These are phyloP conservation scores for Solanum ahanhuiri DNA, from an alignment of 257 asterid species.

Conservation along the genomic window DNA sequence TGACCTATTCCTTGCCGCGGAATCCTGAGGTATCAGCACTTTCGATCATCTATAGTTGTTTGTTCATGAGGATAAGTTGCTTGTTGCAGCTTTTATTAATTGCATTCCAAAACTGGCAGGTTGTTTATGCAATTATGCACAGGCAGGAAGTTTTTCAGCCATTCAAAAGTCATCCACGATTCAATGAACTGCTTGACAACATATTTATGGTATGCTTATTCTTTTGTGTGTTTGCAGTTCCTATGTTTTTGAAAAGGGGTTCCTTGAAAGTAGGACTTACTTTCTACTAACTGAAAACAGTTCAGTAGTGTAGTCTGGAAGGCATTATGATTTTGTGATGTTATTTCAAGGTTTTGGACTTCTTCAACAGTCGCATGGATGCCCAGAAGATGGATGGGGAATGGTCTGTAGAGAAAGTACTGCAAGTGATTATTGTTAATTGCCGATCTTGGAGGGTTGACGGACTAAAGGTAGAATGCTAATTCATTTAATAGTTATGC, in stretches of 20 bases:
- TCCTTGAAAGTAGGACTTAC: not conserved
- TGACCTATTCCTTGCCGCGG: constrained; percentile 72
- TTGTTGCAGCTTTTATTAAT: not conserved
- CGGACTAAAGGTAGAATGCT: constrained; percentile 69
- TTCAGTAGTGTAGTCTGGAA: not conserved
- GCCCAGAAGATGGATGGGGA: constrained; percentile 63
- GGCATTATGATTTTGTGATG: not conserved
- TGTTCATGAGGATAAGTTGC: not conserved
- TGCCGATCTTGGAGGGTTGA: constrained; percentile 96
- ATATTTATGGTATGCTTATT: constrained; percentile 37
- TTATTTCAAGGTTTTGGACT: constrained; percentile 53
- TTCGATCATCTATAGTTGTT: not conserved
- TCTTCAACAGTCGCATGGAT: constrained; percentile 82
- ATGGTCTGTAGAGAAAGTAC: constrained; percentile 95
- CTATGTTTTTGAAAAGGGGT: not conserved
- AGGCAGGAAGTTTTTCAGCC: constrained; percentile 91
- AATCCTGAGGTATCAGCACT: constrained; percentile 70
- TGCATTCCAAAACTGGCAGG: constrained; percentile 39
- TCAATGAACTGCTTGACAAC: constrained; percentile 82
- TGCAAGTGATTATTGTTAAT: constrained; percentile 58
- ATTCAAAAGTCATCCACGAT: constrained; percentile 88
- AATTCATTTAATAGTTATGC: not conserved
- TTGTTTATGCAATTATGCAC: constrained; percentile 90
- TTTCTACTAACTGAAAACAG: not conserved
- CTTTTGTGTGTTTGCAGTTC: not conserved